Evolutionary conservation across 108 stramenopile genomes (phyloP).

Genomic region (Cyclostephanos tholiformis): DNA sequence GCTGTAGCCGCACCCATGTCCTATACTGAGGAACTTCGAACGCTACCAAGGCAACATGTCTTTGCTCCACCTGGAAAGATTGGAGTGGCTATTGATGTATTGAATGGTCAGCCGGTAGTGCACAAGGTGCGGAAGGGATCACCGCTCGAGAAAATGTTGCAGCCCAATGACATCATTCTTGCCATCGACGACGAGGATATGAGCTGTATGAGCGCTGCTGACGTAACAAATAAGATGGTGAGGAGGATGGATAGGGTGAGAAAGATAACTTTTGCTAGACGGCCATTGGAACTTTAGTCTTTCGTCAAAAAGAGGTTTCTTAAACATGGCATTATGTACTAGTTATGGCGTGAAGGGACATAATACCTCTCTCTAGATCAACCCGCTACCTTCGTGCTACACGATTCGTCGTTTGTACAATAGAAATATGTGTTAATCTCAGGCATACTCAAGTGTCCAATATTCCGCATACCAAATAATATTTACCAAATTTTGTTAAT

Average conservation of each 20-base stretch:
- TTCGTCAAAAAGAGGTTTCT: not conserved
- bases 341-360: too few species aligned
- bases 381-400: too few species aligned
- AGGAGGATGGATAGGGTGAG: conserved; percentile 61
- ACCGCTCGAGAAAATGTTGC: conserved; percentile 43
- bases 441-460: too few species aligned
- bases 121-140: conserved; percentile 54
- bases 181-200: conserved; percentile 54
- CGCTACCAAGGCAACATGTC: conserved; percentile 20
- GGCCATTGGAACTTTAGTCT: conserved; percentile 11
- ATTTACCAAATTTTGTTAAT: too few species aligned
- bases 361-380: too few species aligned
- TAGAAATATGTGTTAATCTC: too few species aligned
- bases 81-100: conserved; percentile 53
- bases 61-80: conserved; percentile 52
- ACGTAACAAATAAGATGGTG: conserved; percentile 50
- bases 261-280: conserved; percentile 55
- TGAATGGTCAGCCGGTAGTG: conserved; percentile 46
- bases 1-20: conserved; percentile 1
- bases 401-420: too few species aligned
- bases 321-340: too few species aligned
- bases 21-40: conserved; percentile 18
- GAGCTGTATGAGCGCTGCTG: conserved; percentile 51
- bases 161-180: conserved; percentile 42
- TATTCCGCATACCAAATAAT: not conserved